These are phyloP conservation scores for Periconia digitata DNA, from an alignment of 2,329 filamentous ascomycete genomes.

Conservation along the genomic window DNA sequence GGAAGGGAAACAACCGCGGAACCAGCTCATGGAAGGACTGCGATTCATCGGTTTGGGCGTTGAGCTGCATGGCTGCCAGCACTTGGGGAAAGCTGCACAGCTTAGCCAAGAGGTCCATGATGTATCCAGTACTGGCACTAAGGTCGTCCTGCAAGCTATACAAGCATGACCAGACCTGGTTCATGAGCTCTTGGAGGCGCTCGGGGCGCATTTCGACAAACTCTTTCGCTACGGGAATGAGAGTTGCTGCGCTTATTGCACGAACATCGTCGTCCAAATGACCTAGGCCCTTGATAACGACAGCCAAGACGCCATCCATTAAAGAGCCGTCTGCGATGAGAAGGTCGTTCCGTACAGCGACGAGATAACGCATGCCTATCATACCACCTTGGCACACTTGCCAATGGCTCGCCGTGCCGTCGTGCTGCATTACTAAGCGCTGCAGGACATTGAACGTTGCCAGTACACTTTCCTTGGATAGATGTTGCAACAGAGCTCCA, in stretches of 20 bases:
- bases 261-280: constrained; percentile 95
- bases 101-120: constrained; percentile 97
- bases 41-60: constrained; percentile 73
- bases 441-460: constrained; percentile 83
- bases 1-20: constrained; percentile 90
- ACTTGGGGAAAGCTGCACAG: constrained; percentile 94
- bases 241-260: constrained; percentile 93
- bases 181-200: constrained; percentile 79
- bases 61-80: constrained; percentile 88
- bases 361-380: constrained; percentile 93
- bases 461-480: constrained; percentile 77
- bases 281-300: constrained; percentile 91
- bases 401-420: constrained; percentile 77
- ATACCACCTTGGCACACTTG: constrained; percentile 97
- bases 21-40: constrained; percentile 92
- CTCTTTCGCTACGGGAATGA: constrained; percentile 94
- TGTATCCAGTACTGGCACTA: constrained; percentile 94
- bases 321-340: constrained; percentile 80
- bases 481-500: constrained; percentile 82
- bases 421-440: constrained; percentile 87
- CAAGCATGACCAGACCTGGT: constrained; percentile 96
- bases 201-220: constrained; percentile 82
- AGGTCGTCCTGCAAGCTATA: constrained; percentile 96
- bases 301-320: constrained; percentile 88
- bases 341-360: constrained; percentile 90